Conservation (phyloP, 495 filamentous ascomycete species). For the Xylaria curta region DNA sequence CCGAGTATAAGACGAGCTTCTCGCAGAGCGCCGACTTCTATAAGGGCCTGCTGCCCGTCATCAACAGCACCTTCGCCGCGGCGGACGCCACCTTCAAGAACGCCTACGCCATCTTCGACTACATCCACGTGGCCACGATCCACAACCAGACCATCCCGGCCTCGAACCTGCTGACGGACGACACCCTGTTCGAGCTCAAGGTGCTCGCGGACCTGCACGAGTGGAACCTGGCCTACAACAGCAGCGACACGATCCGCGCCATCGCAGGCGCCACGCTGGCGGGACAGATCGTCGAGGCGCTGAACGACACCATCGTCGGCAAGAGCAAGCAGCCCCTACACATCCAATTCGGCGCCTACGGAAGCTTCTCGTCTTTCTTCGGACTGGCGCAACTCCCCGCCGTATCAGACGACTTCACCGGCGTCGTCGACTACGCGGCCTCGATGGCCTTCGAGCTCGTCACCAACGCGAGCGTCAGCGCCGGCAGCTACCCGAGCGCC, state of each 20-base stretch:
- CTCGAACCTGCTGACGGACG: conserved; percentile 53
- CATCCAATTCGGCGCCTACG: conserved; percentile 74
- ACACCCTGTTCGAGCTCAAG: conserved; percentile 62
- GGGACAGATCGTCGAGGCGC: conserved; percentile 67
- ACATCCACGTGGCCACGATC: conserved; percentile 72
- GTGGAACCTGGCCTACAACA: conserved; percentile 67
- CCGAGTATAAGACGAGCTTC: conserved; percentile 59
- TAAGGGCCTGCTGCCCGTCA: conserved; percentile 62
- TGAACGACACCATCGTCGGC: conserved; percentile 65
- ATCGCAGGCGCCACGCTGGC: conserved; percentile 67
- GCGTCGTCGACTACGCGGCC: conserved; percentile 71
- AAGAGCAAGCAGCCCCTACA: conserved; percentile 38
- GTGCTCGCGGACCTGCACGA: conserved; percentile 72
- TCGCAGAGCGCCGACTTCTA: conserved; percentile 69
- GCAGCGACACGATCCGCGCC: conserved; percentile 50
- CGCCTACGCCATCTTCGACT: conserved; percentile 78
- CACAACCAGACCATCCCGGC: conserved; percentile 70
- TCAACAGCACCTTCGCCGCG: conserved; percentile 63
- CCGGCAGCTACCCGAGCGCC: conserved; percentile 55
- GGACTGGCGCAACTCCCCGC: conserved; percentile 67
- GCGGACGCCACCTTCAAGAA: conserved; percentile 69
- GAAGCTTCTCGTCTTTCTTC: conserved; percentile 76
- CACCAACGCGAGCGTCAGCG: conserved; percentile 54
- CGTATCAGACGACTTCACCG: conserved; percentile 66
- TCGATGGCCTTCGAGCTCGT: conserved; percentile 78